Conservation (phyloP, 345 rosid genomes). For the Moricandia moricandioides region DNA sequence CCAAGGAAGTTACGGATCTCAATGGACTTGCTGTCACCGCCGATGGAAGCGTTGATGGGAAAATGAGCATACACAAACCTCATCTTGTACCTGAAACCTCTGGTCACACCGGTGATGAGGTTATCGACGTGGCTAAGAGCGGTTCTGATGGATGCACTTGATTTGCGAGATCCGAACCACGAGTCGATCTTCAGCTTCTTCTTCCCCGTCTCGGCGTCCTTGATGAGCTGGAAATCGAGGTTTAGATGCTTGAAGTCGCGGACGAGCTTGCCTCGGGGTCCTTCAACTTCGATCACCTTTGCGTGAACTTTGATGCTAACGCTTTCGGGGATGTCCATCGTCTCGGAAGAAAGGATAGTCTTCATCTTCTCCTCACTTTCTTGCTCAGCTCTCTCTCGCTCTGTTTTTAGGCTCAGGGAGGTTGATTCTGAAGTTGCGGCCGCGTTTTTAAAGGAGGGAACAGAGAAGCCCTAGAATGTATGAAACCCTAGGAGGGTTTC, state of each 20-base stretch:
- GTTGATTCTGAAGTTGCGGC: background rate
- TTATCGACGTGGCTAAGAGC: conserved; percentile 43
- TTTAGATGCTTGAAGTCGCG: conserved; percentile 54
- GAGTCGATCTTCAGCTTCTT: conserved; percentile 41
- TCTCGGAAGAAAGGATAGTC: conserved; percentile 28
- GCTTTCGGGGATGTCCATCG: conserved; percentile 44
- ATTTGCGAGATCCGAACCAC: conserved; percentile 43
- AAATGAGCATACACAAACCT: conserved; percentile 24
- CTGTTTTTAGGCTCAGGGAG: background rate
- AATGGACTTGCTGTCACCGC: conserved; percentile 29
- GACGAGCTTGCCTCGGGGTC: conserved; percentile 41
- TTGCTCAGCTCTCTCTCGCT: background rate
- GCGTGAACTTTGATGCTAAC: conserved; percentile 54
- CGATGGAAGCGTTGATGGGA: conserved; percentile 55
- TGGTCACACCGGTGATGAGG: conserved; percentile 51
- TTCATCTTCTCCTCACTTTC: conserved; percentile 26
- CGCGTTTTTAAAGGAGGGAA: background rate
- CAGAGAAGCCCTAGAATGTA: background rate
- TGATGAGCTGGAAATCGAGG: conserved; percentile 50
- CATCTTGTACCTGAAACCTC: conserved; percentile 59
- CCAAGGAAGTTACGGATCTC: conserved; percentile 59
- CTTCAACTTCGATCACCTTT: conserved; percentile 39
- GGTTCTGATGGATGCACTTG: conserved; percentile 43
- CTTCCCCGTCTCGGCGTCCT: conserved; percentile 31
- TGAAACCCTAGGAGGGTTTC: background rate